phyloP scores from a whole-genome alignment of 2,329 filamentous ascomycete species.

The Aspergillus nomiae region DNA sequence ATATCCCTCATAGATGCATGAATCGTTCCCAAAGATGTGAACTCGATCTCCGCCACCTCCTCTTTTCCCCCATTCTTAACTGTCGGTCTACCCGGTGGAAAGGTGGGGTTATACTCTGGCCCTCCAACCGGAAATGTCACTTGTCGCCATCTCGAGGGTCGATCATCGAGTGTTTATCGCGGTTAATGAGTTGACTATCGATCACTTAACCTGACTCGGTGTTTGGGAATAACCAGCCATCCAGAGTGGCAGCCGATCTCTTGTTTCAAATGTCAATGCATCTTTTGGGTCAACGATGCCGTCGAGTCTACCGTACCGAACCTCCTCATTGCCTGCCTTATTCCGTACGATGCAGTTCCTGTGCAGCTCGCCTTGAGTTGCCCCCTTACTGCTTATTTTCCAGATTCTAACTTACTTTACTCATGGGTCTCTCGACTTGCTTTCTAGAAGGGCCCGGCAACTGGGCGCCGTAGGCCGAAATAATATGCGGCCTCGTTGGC shows the following conservation, averaged over 20 bases:
- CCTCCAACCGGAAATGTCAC: not conserved
- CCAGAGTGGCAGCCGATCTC: not conserved
- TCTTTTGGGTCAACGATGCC: not conserved
- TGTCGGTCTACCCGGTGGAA: not conserved
- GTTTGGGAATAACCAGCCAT: not conserved
- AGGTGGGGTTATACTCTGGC: conserved; percentile 1
- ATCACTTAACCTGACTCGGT: not conserved
- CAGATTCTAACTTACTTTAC: not conserved
- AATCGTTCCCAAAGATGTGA: conserved; percentile 1
- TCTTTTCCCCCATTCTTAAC: not conserved
- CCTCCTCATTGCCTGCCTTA: not conserved
- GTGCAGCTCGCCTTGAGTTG: not conserved
- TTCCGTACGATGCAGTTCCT: not conserved
- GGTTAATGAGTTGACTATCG: not conserved
- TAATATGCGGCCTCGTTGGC: not conserved
- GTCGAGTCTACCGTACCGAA: not conserved
- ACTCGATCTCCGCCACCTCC: conserved; percentile 6
- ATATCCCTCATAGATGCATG: not conserved
- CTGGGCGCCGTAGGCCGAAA: not conserved
- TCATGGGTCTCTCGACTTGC: not conserved
- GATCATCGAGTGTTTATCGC: not conserved
- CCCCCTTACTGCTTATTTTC: not conserved
- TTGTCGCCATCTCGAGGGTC: not conserved
- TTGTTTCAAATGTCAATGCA: not conserved
- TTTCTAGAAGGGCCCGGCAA: not conserved